Conservation (phyloP, 768 basidiomycete genomes). For the Pleurotus sapidus region DNA sequence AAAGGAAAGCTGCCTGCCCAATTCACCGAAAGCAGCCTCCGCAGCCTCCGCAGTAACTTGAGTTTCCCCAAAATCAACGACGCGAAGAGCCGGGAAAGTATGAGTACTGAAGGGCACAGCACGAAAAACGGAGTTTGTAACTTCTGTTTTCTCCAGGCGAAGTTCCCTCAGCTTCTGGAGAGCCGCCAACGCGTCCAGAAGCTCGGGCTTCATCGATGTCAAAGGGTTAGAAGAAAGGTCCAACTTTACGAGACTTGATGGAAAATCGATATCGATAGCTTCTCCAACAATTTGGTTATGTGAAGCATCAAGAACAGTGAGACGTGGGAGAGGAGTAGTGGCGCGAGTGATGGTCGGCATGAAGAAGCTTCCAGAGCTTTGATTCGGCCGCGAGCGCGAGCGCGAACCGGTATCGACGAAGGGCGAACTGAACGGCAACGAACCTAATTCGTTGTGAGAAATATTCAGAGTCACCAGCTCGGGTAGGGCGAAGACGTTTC, state of each 20-base stretch:
- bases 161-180: constrained; percentile 58
- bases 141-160: constrained; percentile 49
- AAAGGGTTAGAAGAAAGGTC: constrained; percentile 71
- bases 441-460: constrained; percentile 63
- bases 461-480: constrained; percentile 64
- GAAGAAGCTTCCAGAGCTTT: constrained; percentile 56
- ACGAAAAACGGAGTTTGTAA: constrained; percentile 61
- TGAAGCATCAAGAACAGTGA: constrained; percentile 62
- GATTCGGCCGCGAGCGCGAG: constrained; percentile 5
- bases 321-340: constrained; percentile 59
- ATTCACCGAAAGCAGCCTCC: constrained; percentile 37
- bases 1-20: constrained; percentile 52
- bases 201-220: constrained; percentile 28
- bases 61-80: constrained; percentile 70
- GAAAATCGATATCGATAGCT: constrained; percentile 53
- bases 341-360: constrained; percentile 60
- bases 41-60: constrained; percentile 47
- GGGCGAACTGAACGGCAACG: constrained; percentile 60
- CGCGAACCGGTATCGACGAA: constrained; percentile 31
- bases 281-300: constrained; percentile 61
- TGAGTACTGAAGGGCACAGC: constrained; percentile 29
- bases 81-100: constrained; percentile 47
- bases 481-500: constrained; percentile 66
- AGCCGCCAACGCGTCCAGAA: constrained; percentile 45
- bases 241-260: constrained; percentile 51